A percentile compares a stretch with the other conserved stretches of the same genome.
Conservation (phyloP, 345 rosid genomes). For the Gossypium stocksii region DNA sequence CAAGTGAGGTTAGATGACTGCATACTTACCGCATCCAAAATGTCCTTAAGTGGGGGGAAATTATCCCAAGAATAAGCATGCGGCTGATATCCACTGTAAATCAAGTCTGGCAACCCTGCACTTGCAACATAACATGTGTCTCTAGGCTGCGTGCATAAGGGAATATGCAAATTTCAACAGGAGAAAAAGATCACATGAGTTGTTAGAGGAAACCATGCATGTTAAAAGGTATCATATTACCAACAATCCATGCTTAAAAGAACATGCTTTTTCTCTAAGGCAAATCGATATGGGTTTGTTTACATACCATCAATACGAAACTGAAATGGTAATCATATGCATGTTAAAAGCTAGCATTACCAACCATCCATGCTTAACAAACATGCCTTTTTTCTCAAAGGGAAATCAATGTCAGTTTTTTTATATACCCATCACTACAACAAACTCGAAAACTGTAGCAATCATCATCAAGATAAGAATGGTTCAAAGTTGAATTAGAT, state of each 20-base stretch:
- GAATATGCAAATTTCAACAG: neutral
- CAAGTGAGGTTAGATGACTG: neutral
- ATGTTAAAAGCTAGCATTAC: neutral
- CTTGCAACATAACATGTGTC: conserved; percentile 79
- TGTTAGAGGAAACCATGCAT: neutral
- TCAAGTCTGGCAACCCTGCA: conserved; percentile 49
- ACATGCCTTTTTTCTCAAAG: neutral
- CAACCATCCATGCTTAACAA: neutral
- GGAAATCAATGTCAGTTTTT: neutral
- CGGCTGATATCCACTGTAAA: conserved; percentile 73
- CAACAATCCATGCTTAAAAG: neutral
- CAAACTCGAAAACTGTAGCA: neutral
- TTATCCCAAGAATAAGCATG: conserved; percentile 74
- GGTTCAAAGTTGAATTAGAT: neutral
- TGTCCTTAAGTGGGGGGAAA: conserved; percentile 73
- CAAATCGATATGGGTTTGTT: neutral
- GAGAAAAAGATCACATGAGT: neutral
- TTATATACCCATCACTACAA: neutral
- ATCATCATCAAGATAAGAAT: neutral
- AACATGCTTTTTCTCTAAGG: neutral
- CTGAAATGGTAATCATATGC: neutral
- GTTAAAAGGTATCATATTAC: neutral
- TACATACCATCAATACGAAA: neutral
- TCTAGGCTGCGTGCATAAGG: conserved; percentile 58
- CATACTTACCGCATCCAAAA: conserved; percentile 54